phyloP scores from a whole-genome alignment of 345 rosid genomes.

The Excoecaria cochinchinensis region DNA sequence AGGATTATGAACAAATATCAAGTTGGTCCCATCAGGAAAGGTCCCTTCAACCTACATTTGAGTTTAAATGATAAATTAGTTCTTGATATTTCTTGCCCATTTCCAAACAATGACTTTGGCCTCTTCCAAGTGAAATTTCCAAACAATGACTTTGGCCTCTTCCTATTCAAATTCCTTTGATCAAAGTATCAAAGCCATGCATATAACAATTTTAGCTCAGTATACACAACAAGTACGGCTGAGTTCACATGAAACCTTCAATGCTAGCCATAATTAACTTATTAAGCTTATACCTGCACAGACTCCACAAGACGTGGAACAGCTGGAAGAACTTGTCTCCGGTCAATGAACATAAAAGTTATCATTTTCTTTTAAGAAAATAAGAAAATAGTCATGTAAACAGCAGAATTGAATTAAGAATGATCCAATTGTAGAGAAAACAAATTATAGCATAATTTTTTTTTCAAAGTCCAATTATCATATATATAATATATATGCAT shows the following conservation, averaged over 20 bases:
- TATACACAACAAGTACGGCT: neutral
- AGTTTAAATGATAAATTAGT: neutral
- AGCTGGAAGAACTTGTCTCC: conserved; percentile 97
- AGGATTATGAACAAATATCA: conserved; percentile 73
- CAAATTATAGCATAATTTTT: neutral
- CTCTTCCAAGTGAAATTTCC: neutral
- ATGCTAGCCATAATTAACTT: neutral
- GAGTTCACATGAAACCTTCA: conserved; percentile 8
- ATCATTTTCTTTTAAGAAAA: neutral
- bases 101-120: neutral
- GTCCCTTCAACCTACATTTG: conserved; percentile 85
- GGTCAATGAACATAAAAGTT: conserved; percentile 20
- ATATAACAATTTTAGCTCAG: neutral
- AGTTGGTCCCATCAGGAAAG: conserved; percentile 91
- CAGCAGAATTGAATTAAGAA: neutral
- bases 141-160: neutral
- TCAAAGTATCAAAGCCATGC: neutral
- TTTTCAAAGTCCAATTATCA: neutral
- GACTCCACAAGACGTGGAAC: conserved; percentile 71
- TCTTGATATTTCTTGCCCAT: too few species aligned
- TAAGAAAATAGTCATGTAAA: neutral
- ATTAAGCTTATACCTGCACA: conserved; percentile 66
- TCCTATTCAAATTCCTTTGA: neutral
- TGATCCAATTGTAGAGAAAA: neutral
- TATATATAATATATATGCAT: neutral